A percentile compares a stretch with the other conserved stretches of the same genome.
phyloP scores from a whole-genome alignment of 2,329 filamentous ascomycete species.

The Pseudogymnoascus pannorum region DNA sequence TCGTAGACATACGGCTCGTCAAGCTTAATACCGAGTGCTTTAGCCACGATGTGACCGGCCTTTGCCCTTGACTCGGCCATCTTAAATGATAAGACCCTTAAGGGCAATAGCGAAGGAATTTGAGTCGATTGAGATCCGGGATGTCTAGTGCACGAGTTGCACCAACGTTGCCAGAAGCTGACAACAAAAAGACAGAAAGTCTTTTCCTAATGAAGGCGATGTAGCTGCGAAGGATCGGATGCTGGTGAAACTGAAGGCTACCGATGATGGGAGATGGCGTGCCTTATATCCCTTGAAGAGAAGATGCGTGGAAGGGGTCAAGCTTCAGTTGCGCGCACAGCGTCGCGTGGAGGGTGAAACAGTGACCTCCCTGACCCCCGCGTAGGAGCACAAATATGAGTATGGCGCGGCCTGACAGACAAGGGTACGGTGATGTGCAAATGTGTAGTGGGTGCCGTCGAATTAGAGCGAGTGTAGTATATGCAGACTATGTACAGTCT shows the following conservation, averaged over 20 bases:
- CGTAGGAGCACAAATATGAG: neutral
- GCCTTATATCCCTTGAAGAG: slow-evolving; percentile 5
- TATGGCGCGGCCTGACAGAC: slow-evolving; percentile 3
- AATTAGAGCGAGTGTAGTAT: neutral
- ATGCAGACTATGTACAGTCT: neutral
- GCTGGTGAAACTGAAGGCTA: neutral
- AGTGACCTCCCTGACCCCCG: slow-evolving; percentile 4
- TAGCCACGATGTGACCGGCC: slow-evolving; percentile 67
- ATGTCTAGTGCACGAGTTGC: slow-evolving; percentile 1
- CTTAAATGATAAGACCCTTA: neutral
- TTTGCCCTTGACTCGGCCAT: slow-evolving; percentile 36
- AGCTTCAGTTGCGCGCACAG: neutral
- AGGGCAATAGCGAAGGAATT: neutral
- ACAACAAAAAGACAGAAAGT: neutral
- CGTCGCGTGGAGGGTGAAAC: slow-evolving; percentile 4
- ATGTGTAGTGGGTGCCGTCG: neutral
- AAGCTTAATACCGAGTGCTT: slow-evolving; percentile 74
- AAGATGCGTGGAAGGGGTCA: neutral
- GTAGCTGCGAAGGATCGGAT: neutral
- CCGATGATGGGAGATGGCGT: slow-evolving; percentile 7
- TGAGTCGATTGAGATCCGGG: neutral
- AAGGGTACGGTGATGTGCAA: slow-evolving; percentile 3
- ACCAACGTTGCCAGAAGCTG: neutral
- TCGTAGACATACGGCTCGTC: slow-evolving; percentile 46
- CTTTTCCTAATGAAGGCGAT: neutral